Base-by-base conservation (phyloP, 768 basidiomycete genomes). In the Amanita exitialis region DNA sequence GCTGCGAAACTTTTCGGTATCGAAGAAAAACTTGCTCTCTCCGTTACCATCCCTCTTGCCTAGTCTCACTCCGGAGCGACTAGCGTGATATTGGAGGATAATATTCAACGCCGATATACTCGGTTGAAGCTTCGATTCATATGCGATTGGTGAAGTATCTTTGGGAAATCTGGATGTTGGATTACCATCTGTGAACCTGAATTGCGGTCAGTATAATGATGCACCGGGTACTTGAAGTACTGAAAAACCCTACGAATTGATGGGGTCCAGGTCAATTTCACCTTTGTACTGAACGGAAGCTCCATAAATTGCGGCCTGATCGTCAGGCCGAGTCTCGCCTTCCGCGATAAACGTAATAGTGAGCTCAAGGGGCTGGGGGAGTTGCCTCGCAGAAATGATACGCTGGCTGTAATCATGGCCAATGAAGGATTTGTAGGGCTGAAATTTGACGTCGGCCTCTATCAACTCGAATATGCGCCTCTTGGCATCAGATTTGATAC, bases 21-120 rank as follows among this genome's bases (percentile, higher is more conserved):
- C 68, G 60, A 82, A 82, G 61, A 83, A 83, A 49, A 76, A 81
- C 12, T 74, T 71, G 51, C 74, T 78, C 13, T 18, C 48, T 6
- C 48, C 39, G 21, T 49, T 49, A 15, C 9, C 34, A n/a, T 49
- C 48, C n/a, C 27, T 39, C 53, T 70, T 68, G 3, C 80, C 79
- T 6, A 79, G 73, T 6, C 75, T 73, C 3, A 74, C 66, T n/a
- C 76, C 81, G 6, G 58, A 63, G 37, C 67, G 62, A 54, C 66
- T 62, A 6, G 78, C 70, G 47, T 74, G 68, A 57, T 74, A 69
- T 57, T 79, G 75, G 16, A 82, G 52, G 34, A 83, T 64, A 28
- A 83, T 69, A 55, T 84, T 83, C 21, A 82, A 61, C 3, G 80
- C 80, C 3, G 80, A 76, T 7, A 79, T 58, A n/a, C 75, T 47